phyloP scores from a whole-genome alignment of 345 rosid genomes.

The Crucihimalaya himalaica region DNA sequence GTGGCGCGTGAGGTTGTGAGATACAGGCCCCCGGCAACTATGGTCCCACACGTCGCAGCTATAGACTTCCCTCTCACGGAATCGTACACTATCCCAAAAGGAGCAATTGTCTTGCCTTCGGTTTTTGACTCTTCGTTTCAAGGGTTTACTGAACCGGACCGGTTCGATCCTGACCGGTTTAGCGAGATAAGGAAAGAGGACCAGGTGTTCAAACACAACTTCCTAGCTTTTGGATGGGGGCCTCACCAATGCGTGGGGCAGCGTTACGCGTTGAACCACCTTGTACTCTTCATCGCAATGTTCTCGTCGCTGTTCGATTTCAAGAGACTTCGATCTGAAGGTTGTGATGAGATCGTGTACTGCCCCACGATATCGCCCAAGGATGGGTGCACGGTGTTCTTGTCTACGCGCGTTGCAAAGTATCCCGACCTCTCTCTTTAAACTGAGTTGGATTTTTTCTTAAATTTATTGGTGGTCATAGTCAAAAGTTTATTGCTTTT shows the following conservation, averaged over 20 bases:
- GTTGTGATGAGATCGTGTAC: constrained; percentile 73
- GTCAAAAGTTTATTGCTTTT: neutral
- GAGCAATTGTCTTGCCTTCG: constrained; percentile 81
- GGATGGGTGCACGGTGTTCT: constrained; percentile 69
- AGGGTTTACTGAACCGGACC: constrained; percentile 66
- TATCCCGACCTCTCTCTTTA: constrained; percentile 43
- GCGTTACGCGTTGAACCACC: constrained; percentile 77
- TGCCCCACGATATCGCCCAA: constrained; percentile 81
- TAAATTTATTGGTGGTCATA: neutral
- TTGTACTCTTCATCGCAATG: constrained; percentile 76
- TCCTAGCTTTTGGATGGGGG: constrained; percentile 79
- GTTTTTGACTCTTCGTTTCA: constrained; percentile 82
- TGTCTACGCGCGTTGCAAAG: constrained; percentile 51
- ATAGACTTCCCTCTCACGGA: constrained; percentile 64
- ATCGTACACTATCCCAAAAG: constrained; percentile 74
- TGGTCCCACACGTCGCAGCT: constrained; percentile 84
- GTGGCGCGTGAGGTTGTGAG: constrained; percentile 91
- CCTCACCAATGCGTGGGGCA: constrained; percentile 95
- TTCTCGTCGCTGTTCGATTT: constrained; percentile 61
- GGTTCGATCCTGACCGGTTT: constrained; percentile 84
- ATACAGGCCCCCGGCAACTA: constrained; percentile 73
- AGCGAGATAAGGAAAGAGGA: constrained; percentile 62
- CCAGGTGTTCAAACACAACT: constrained; percentile 55
- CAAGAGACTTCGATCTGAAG: constrained; percentile 55
- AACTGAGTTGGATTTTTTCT: constrained; percentile 26